Conservation (phyloP, 441 rosid species). For the Erysimum pusillum region DNA sequence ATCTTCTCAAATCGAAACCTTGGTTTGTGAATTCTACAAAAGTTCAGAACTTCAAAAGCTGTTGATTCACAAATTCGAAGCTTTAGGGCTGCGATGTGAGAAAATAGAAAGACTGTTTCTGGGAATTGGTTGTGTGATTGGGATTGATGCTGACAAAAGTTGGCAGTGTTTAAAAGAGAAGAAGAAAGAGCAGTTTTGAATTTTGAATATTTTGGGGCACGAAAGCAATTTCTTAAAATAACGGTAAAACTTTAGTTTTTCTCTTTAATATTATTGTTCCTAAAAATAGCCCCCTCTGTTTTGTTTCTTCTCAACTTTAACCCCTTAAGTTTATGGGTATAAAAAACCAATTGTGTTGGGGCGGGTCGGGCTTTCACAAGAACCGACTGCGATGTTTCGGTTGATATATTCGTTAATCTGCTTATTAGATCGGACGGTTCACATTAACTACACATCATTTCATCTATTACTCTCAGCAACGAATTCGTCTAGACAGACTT, state of each 20-base stretch:
- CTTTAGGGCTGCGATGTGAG: constrained; percentile 1
- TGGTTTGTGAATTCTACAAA: constrained; percentile 13
- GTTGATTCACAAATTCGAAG: background rate
- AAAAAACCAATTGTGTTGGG: background rate
- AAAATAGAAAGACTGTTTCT: background rate
- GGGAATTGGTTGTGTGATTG: constrained; percentile 22
- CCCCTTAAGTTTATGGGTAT: constrained; percentile 10
- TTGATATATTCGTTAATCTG: constrained; percentile 8
- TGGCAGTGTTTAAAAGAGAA: constrained; percentile 29
- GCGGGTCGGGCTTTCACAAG: background rate
- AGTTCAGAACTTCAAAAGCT: constrained; percentile 17
- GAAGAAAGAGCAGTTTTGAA: constrained; percentile 33
- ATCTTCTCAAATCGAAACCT: constrained; percentile 48
- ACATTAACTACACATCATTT: too few relatives aligned
- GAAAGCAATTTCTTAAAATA: constrained; percentile 42
- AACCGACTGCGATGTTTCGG: constrained; percentile 15
- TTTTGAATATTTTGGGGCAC: constrained; percentile 44
- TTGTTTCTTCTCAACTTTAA: background rate
- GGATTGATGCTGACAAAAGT: constrained; percentile 42
- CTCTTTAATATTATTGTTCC: background rate
- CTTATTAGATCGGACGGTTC: constrained; percentile 19
- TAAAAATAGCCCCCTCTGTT: background rate
- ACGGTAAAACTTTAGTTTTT: constrained; percentile 38
- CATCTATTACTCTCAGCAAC: background rate
- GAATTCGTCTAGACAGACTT: background rate